Evolutionary conservation across 768 basidiomycete species (phyloP).

Genomic region (Favolaschia claudopus): DNA sequence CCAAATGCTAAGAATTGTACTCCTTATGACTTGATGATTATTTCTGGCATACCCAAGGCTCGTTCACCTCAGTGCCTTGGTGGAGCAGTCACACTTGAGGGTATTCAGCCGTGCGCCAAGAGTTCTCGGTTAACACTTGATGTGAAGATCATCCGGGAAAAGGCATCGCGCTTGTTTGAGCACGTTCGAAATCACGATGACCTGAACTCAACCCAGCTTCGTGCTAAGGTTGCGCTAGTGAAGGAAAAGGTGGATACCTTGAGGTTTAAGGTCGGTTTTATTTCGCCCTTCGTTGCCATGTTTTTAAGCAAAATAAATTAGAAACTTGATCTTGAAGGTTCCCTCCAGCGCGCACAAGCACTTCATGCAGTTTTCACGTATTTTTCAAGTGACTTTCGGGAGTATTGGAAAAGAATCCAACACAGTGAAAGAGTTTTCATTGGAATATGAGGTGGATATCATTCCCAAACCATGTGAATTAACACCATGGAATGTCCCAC

Average conservation of each 20-base stretch:
- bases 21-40: not conserved
- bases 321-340: not conserved
- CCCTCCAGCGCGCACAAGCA: not conserved
- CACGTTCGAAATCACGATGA: not conserved
- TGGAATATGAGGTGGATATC: not conserved
- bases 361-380: not conserved
- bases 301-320: not conserved
- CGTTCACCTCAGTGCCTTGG: not conserved
- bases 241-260: not conserved
- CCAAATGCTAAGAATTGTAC: not conserved
- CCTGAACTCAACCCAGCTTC: not conserved
- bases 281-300: no score
- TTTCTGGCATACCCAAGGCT: not conserved
- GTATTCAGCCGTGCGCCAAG: not conserved
- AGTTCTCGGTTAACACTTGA: not conserved
- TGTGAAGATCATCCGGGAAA: not conserved
- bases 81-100: not conserved
- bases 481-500: no score
- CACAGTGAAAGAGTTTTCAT: not conserved
- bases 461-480: not conserved
- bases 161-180: not conserved
- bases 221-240: not conserved
- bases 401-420: not conserved
- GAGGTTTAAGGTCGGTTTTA: not conserved
- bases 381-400: not conserved